Evolutionary conservation across 2,329 filamentous ascomycete species (phyloP), one percentile per base, ranked within the genome.

Genomic region (Coniochaeta ligniaria): DNA sequence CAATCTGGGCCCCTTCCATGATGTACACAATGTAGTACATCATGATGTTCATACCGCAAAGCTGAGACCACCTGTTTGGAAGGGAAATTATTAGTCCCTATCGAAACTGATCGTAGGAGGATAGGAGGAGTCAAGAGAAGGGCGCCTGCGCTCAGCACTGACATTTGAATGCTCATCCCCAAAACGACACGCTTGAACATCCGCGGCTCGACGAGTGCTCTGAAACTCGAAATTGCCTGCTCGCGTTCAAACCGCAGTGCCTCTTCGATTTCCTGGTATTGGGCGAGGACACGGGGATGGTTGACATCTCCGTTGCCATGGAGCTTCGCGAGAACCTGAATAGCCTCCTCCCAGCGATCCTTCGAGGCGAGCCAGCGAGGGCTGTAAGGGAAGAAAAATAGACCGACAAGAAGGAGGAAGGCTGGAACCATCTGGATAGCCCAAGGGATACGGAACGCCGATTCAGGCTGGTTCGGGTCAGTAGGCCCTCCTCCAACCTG

Each of bases 331-430:
- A 89, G 78, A 47, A 84, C 81, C 24, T 77, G 67, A 47, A 85
- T 76, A 0, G 84, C 84, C 68, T 90, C 83, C 31, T 90, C 86
- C 79, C 87, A 88, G 1, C 84, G 80, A 63, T 87, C 87, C 66
- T 87, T 81, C 17, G 81, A 80, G 6, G 89, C 88, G 6, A 91
- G 76, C 88, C 88, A 91, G 59, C 89, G 81, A 0, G 89, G 89
- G 57, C 80, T 88, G 65, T 83, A 83, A 0, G 83, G 84, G 65
- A 88, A 81, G 72, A 86, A 86, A 68, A 41, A 16, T 4, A 41
- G 36, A 11, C 36, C 36, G 6, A 41, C 5, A n/a, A 67, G 14
- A 80, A 66, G 0, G 20, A 56, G 5, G 52, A 11, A 28, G 77
- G 83, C 0, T 83, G 84, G 0, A 85, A 69, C 17, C 65, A 82